phyloP scores from a whole-genome alignment of 2,329 filamentous ascomycete species.

The Sclerotiophoma versabilis region DNA sequence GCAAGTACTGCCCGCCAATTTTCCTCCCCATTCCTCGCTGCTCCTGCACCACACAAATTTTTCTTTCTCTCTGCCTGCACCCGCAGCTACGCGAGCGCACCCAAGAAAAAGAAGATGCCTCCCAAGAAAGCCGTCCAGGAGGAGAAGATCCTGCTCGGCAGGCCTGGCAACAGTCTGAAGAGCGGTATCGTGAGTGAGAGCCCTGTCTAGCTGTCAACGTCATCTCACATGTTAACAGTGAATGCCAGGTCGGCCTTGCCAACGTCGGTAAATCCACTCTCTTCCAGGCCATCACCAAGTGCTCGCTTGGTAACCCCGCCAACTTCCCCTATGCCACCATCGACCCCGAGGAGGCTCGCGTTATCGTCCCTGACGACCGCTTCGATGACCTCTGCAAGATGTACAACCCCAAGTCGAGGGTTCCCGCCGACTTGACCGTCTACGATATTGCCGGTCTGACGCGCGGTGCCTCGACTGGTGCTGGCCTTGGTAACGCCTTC shows the following conservation, averaged over 20 bases:
- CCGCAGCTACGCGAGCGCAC: slow-evolving; percentile 63
- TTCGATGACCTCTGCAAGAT: slow-evolving; percentile 96
- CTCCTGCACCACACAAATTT: slow-evolving; percentile 48
- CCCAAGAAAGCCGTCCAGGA: slow-evolving; percentile 92
- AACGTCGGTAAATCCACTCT: slow-evolving; percentile 99
- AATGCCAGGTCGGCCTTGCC: slow-evolving; percentile 86
- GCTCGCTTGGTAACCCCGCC: slow-evolving; percentile 94
- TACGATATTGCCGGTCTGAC: slow-evolving; percentile 99
- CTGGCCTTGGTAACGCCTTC: slow-evolving; percentile 96
- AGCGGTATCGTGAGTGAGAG: slow-evolving; percentile 92
- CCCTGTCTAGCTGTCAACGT: slow-evolving; percentile 43
- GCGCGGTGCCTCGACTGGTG: slow-evolving; percentile 93
- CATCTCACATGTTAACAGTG: slow-evolving; percentile 52
- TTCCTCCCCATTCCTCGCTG: slow-evolving; percentile 48
- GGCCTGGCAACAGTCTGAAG: slow-evolving; percentile 97
- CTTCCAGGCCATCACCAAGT: slow-evolving; percentile 99
- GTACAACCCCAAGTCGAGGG: slow-evolving; percentile 95
- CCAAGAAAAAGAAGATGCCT: slow-evolving; percentile 78
- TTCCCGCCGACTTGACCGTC: slow-evolving; percentile 97
- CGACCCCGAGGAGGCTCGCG: slow-evolving; percentile 96
- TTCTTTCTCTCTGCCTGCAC: slow-evolving; percentile 43
- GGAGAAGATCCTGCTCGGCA: slow-evolving; percentile 95
- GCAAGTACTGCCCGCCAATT: slow-evolving; percentile 57
- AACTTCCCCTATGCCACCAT: slow-evolving; percentile 99
- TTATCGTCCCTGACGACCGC: slow-evolving; percentile 93